These are phyloP conservation scores for Blastobotrys persicus DNA, from an alignment of 1,139 yeast species.

Conservation along the genomic window DNA sequence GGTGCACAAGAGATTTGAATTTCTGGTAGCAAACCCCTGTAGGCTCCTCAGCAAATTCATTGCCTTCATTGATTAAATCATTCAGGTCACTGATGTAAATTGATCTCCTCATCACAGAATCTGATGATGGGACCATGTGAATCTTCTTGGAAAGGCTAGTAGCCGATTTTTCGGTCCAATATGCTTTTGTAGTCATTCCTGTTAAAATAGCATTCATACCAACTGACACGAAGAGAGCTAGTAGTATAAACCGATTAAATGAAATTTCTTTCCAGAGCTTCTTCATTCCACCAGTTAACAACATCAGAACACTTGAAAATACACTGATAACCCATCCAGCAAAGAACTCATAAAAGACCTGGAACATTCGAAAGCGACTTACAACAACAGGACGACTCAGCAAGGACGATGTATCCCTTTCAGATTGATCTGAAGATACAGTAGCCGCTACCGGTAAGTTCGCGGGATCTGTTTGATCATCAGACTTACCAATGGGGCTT, in stretches of 20 bases:
- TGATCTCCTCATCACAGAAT: conserved; percentile 55
- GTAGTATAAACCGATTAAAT: conserved; percentile 43
- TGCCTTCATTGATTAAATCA: conserved; percentile 41
- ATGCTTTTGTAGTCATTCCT: conserved; percentile 54
- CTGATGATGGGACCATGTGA: conserved; percentile 36
- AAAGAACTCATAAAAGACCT: conserved; percentile 4
- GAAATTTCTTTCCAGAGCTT: conserved; percentile 31
- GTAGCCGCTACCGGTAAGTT: background rate
- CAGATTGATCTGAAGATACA: background rate
- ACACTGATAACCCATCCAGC: conserved; percentile 19
- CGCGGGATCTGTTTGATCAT: conserved; percentile 18
- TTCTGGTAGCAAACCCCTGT: conserved; percentile 25
- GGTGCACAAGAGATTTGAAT: conserved; percentile 31
- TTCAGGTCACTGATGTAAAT: conserved; percentile 64
- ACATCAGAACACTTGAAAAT: conserved; percentile 18
- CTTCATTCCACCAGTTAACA: conserved; percentile 18
- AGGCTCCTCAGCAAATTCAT: conserved; percentile 17
- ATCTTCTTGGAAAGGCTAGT: conserved; percentile 42
- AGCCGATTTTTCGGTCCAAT: conserved; percentile 66
- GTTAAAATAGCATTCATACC: conserved; percentile 52
- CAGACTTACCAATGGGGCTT: conserved; percentile 11
- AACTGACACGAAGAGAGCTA: conserved; percentile 45
- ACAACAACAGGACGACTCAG: conserved; percentile 3
- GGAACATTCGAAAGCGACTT: background rate
- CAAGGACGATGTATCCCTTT: background rate